These are phyloP conservation scores for Saccharomycopsis guyanensis DNA, from an alignment of 805 yeast species.

Conservation along the genomic window DNA sequence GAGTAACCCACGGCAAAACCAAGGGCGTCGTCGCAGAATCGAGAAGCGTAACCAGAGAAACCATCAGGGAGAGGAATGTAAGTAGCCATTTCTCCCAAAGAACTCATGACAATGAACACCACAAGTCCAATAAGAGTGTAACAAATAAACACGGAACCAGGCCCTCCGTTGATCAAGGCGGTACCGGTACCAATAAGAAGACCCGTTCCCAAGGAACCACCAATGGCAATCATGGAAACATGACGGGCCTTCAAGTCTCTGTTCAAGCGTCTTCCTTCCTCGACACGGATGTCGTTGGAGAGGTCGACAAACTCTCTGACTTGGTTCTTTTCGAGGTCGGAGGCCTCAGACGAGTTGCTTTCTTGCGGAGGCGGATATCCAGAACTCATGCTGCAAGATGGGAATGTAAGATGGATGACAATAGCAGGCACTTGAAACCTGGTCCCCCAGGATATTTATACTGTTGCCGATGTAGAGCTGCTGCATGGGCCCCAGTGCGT, in stretches of 20 bases:
- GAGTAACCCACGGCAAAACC: slow-evolving; percentile 55
- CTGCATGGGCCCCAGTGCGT: neutral
- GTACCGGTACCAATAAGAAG: slow-evolving; percentile 70
- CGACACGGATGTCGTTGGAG: neutral
- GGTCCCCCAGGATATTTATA: too few species aligned
- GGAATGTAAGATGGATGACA: too few species aligned
- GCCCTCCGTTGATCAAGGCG: slow-evolving; percentile 32
- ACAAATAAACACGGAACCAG: slow-evolving; percentile 52
- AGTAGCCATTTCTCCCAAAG: slow-evolving; percentile 63
- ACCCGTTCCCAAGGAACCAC: slow-evolving; percentile 82
- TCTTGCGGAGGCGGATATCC: too few species aligned
- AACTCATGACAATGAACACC: slow-evolving; percentile 62
- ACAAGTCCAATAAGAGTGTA: slow-evolving; percentile 64
- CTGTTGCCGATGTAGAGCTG: neutral
- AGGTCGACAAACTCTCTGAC: neutral
- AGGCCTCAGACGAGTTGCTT: slow-evolving; percentile 3
- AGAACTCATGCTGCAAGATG: too few species aligned
- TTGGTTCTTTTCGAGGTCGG: slow-evolving; percentile 11
- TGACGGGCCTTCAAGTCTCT: slow-evolving; percentile 41
- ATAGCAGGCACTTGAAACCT: too few species aligned
- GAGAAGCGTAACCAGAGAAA: slow-evolving; percentile 52
- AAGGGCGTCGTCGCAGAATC: slow-evolving; percentile 47
- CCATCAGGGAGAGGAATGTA: slow-evolving; percentile 60
- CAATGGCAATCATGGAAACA: slow-evolving; percentile 68
- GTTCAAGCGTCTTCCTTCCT: neutral